Evolutionary conservation across 192 early-diverging fungal genomes (phyloP).

Genomic region (Rhizophagus sp.): DNA sequence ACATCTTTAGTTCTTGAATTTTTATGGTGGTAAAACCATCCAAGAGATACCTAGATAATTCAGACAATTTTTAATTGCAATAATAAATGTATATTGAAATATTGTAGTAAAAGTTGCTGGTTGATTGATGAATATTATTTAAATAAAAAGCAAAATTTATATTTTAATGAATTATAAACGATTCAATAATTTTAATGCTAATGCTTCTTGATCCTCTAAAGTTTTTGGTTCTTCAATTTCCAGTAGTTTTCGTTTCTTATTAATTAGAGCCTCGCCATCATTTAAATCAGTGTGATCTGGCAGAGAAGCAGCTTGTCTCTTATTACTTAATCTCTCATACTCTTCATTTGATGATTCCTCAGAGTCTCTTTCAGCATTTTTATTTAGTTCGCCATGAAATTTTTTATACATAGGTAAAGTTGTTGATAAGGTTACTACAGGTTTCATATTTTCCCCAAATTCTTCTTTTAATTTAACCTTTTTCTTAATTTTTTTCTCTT

Average conservation of each 20-base stretch:
- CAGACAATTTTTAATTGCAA: too few relatives aligned
- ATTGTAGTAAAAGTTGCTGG: too few relatives aligned
- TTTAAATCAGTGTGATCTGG: constrained; percentile 6
- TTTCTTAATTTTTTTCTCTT: constrained; percentile 69
- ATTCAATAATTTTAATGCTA: constrained; percentile 56
- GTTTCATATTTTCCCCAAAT: constrained; percentile 7
- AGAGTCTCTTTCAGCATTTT: constrained; percentile 30
- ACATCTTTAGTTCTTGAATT: too few relatives aligned
- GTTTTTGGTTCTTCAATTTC: constrained; percentile 58
- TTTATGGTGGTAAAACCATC: too few relatives aligned
- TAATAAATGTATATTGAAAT: too few relatives aligned
- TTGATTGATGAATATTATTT: too few relatives aligned
- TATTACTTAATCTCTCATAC: too few relatives aligned
- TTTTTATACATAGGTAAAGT: too few relatives aligned
- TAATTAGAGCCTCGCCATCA: constrained; percentile 33
- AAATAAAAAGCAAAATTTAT: too few relatives aligned
- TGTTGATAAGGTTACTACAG: constrained; percentile 32
- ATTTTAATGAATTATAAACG: background rate
- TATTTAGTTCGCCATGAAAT: constrained; percentile 26
- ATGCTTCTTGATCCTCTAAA: constrained; percentile 60
- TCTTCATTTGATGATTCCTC: background rate
- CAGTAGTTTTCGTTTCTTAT: constrained; percentile 50
- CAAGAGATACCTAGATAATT: too few relatives aligned
- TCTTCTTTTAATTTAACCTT: constrained; percentile 65
- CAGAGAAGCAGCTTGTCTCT: too few relatives aligned